Base-by-base conservation (phyloP, 768 basidiomycete genomes). In the Crucibulum laeve region DNA sequence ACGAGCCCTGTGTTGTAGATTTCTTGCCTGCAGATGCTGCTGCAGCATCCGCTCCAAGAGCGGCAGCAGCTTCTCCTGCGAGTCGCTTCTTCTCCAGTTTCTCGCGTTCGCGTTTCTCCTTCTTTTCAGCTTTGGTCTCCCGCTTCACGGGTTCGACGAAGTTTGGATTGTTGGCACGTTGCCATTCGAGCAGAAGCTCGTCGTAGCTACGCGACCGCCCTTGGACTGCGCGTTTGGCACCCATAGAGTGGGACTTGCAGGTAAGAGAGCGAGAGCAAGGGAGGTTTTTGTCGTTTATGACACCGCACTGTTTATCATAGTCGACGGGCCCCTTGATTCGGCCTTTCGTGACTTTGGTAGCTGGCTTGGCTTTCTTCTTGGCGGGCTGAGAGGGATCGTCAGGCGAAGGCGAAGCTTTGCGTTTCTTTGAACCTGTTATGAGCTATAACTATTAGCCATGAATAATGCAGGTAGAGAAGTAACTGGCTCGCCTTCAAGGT, bases 161-260 rank as follows among this genome's bases (percentile, higher is more conserved):
- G 47, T 90, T 90, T 11, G 90, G 91, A 49, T 92, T 91, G 57
- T 91, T 76, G 19, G 78, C 84, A 25, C 88, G 82, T 54, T 91
- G 86, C 91, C 91, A 98, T 41, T 97, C 94, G 19, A 91, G 74
- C 14, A 94, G 75, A 3, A 99, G 77, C 33, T 85, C 84, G 56
- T 96, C 93, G 57, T 91, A 98, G 5, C 68, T 61, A 41, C 84
- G 77, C 1, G 89, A 87, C 3, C 95, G 89, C 25, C 91, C 91
- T 48, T 79, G 76, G 1, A 99, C 94, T 6, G 87, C 80, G 14
- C 95, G 87, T 64, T 99, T 99, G 8, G 91, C 88, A 11, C 91
- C 91, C 85, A 99, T 95, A 2, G 91, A 87, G 60, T 99, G 95
- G 4, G 95, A 91, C 65, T 99, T 99, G 71, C 95, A 99, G 0